Base-by-base conservation (phyloP, 768 basidiomycete genomes). In the Suillus plorans region DNA sequence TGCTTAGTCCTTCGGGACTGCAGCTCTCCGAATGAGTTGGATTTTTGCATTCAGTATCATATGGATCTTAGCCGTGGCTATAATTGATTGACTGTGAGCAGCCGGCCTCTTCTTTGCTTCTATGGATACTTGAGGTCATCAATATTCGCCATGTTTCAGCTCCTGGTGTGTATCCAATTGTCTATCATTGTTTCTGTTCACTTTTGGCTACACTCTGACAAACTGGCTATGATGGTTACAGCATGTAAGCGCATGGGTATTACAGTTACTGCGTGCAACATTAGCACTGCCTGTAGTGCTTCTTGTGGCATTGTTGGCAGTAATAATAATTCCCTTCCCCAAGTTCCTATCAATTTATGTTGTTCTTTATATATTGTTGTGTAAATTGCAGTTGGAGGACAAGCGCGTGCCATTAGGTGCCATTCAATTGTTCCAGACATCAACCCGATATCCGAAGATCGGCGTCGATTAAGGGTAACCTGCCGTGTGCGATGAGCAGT, bases 91-190 rank as follows among this genome's bases (percentile, higher is more conserved):
- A 42, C 58, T 31, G 28, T 12, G 18, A 59, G 25, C 25, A 59
- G 28, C 41, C 41, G 42, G 28, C 25, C 22, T 18, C 28, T 4
- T 25, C 42, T 42, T 28, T 59, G 18, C 41, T 59, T 59, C 58
- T 28, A 58, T 58, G 58, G 39, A 59, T 28, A 42, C 58, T 42
- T 28, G 18, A 59, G 28, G 12, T 13, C 41, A 28, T 31, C 28
- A 34, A 28, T 52, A 25, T 41, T 41, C 28, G 5, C 39, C 39
- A 41, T 25, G 41, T 28, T 44, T 59, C 58, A 59, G 25, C 25
- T 57, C 31, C 58, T 59, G 58, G 58, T 44, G 36, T 42, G 41
- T 28, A 42, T 59, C 13, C 31, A 31, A 59, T 59, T 59, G 37
- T 39, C 57, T 14, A 39, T 28, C 22, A 18, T 41, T 8, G 39